phyloP scores from a whole-genome alignment of 495 filamentous ascomycete genomes.

The Xylaria nigripes region DNA sequence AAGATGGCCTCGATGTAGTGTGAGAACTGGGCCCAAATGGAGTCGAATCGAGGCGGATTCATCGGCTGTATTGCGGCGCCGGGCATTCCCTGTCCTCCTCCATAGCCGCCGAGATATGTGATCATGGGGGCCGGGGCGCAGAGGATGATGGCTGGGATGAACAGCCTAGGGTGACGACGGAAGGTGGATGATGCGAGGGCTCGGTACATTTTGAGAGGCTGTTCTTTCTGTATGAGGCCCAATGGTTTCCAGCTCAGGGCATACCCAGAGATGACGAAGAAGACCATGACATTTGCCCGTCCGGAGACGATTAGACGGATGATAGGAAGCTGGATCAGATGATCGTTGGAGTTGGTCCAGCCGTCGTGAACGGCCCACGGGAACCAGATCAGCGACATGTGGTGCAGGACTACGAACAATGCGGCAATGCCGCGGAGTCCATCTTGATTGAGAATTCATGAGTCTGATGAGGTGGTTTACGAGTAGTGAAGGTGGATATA shows the following conservation, averaged over 20 bases:
- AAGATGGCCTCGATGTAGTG: not conserved
- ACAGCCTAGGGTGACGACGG: conserved; percentile 40
- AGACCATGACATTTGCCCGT: conserved; percentile 45
- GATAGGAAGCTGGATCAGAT: conserved; percentile 34
- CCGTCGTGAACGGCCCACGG: conserved; percentile 18
- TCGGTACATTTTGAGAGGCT: conserved; percentile 24
- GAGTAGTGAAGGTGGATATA: not conserved
- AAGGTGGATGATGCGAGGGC: conserved; percentile 37
- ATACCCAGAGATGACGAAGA: conserved; percentile 44
- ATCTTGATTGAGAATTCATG: conserved; percentile 16
- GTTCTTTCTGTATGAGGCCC: conserved; percentile 38
- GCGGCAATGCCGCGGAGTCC: conserved; percentile 41
- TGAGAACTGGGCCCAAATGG: conserved; percentile 1
- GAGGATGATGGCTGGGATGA: conserved; percentile 27
- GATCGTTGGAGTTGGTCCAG: conserved; percentile 23
- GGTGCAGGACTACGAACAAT: conserved; percentile 41
- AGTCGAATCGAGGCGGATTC: conserved; percentile 1
- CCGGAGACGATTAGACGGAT: conserved; percentile 36
- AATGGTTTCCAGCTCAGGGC: conserved; percentile 46
- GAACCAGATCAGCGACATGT: conserved; percentile 34
- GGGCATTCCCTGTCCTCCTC: not conserved
- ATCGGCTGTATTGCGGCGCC: conserved; percentile 2
- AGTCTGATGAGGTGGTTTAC: not conserved
- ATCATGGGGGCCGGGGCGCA: conserved; percentile 5
- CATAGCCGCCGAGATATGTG: not conserved